Evolutionary conservation across 106 monocot species (phyloP), one percentile per base, ranked within the genome.

Genomic region (Amphibolis antarctica): DNA sequence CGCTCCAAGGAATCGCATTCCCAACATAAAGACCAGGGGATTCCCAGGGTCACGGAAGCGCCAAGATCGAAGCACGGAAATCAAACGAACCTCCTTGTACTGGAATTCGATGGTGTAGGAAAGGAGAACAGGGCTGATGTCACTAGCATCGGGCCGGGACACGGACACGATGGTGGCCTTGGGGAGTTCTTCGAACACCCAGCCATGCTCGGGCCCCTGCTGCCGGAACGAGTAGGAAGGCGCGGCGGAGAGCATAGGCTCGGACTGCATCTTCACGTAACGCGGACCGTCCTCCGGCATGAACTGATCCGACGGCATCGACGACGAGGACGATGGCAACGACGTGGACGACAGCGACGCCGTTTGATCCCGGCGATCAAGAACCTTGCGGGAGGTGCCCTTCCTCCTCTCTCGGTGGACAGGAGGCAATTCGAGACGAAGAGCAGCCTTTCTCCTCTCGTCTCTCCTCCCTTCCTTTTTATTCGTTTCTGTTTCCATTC

Each of bases 21-120:
- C 36, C 2, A 36, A 4, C 36, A 36, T 36, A 36, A 36, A 36
- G 7, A 36, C 36, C 36, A 36, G 4, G 7, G 36, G 7, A 36
- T 36, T 7, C 36, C 36, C n/a, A n/a, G n/a, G n/a, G n/a, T n/a
- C n/a, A n/a, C n/a, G n/a, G n/a, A n/a, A n/a, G n/a, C n/a, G n/a
- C n/a, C n/a, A n/a, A n/a, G n/a, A n/a, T n/a, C n/a, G n/a, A n/a
- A n/a, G n/a, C n/a, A n/a, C n/a, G n/a, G n/a, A n/a, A n/a, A n/a
- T n/a, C 15, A 47, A 51, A 50, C 1, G 50, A 12, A 89, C 93
- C 94, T 89, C 86, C 61, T 94, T 94, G 81, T 94, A 94, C 46
- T 79, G 81, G 68, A 94, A 71, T 61, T 94, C 89, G 76, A 94
- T 89, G 58, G 86, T 86, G 76, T 94, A 94, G 23, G 89, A 75